Conservation (phyloP, 805 yeast genomes). For the Lachancea cidri region DNA sequence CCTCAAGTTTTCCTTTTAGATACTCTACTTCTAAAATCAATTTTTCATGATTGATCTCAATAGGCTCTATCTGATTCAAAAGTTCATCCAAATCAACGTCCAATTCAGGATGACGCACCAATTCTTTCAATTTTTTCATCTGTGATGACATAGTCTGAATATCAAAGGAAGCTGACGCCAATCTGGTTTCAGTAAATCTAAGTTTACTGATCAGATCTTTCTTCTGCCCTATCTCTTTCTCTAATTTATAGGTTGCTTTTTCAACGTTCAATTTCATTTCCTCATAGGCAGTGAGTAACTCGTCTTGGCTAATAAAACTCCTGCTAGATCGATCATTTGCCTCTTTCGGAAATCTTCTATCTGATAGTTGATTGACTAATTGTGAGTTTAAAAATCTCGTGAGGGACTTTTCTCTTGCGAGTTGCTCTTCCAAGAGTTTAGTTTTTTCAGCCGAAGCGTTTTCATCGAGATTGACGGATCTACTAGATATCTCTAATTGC, state of each 20-base stretch:
- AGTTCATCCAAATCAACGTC: conserved; percentile 26
- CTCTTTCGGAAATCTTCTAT: conserved; percentile 14
- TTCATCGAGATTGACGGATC: conserved; percentile 16
- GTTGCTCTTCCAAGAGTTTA: conserved; percentile 42
- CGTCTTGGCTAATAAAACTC: conserved; percentile 24
- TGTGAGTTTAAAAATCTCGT: conserved; percentile 28
- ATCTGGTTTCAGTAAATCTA: conserved; percentile 53
- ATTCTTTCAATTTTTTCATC: conserved; percentile 34
- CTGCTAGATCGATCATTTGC: conserved; percentile 19
- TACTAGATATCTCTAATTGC: conserved; percentile 39
- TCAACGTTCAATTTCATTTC: conserved; percentile 46
- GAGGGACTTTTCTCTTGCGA: conserved; percentile 33
- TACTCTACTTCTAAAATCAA: conserved; percentile 42
- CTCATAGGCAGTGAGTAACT: conserved; percentile 38
- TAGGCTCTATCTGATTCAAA: conserved; percentile 13
- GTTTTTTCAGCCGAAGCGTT: conserved; percentile 36
- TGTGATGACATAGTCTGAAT: conserved; percentile 45
- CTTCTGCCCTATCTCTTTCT: conserved; percentile 41
- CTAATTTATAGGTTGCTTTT: conserved; percentile 45
- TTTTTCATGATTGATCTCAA: conserved; percentile 30
- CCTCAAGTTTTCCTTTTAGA: conserved; percentile 44
- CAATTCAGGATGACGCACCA: conserved; percentile 22
- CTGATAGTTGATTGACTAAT: conserved; percentile 22
- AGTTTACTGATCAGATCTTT: conserved; percentile 51
- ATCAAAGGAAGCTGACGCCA: conserved; percentile 61